Evolutionary conservation across 1,284 basidiomycete genomes (phyloP), one percentile per base, ranked within the genome.

Genomic region (Malassezia psittaci): DNA sequence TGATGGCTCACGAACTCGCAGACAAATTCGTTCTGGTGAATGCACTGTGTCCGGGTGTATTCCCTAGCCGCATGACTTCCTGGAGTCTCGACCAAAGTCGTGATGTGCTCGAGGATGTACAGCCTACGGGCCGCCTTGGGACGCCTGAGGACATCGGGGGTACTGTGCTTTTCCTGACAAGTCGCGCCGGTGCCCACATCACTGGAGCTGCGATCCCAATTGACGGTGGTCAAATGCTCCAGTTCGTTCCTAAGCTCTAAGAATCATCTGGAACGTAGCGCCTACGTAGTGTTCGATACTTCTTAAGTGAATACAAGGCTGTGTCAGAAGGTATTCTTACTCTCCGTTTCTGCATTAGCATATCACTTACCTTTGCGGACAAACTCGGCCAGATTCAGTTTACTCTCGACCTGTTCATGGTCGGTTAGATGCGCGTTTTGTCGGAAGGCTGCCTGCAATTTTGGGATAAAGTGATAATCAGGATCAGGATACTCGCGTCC

Each of bases 51-150:
- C 87, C 87, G 4, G 86, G 75, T 9, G 78, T 88, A 15, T 90
- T 88, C 77, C 86, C 86, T 0, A 86, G 85, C 51, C 86, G 85
- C 75, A 90, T 91, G 88, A 90, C 88, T 0, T 81, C 84, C 0
- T 88, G 79, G 52, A 86, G 83, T 4, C 78, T 88, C 65, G 60
- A 56, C 37, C 81, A 83, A 66, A 79, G 77, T 33, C 76, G 76
- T 12, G 69, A 73, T 16, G 33, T 66, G 37, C 59, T 71, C 45
- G 69, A 72, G 45, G 63, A 57, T 7, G 59, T 63, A 41, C 69
- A 71, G 59, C 70, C 69, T 12, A 73, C 68, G 11, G 70, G 74
- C 48, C 83, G 87, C 5, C 77, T 81, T 48, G 87, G 87, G 6
- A 74, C 77, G 10, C 79, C 85, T 2, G 78, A 81, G 51, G 88